A percentile compares a stretch with the other conserved stretches of the same genome.
These are phyloP conservation scores for Eimeria tenella DNA, from an alignment of 169 alveolate genomes.

Conservation along the genomic window DNA sequence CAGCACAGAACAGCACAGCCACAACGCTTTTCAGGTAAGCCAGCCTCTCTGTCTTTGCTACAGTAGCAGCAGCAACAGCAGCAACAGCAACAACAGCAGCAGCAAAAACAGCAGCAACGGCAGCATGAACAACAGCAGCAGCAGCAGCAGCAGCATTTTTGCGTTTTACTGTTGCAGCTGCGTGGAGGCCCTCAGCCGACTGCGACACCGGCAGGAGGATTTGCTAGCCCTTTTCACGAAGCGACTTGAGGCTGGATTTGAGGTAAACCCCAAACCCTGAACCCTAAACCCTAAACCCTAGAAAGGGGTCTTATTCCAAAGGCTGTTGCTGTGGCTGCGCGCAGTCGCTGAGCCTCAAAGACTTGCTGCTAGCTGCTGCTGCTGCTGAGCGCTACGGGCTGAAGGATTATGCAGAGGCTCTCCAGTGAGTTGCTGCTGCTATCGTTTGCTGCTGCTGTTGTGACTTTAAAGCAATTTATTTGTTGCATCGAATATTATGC, in stretches of 20 bases:
- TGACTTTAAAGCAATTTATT: neutral
- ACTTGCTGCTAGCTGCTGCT: conserved; percentile 5
- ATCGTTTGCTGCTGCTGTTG: neutral
- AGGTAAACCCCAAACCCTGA: conserved; percentile 13
- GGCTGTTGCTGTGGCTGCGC: neutral
- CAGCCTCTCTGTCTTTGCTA: neutral
- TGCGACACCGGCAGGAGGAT: neutral
- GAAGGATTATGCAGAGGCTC: neutral
- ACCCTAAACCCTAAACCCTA: conserved; percentile 35
- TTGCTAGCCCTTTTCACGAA: neutral
- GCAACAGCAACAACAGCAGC: conserved; percentile 4
- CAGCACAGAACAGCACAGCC: neutral
- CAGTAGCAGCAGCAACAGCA: neutral
- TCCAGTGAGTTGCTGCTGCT: neutral
- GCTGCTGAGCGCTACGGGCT: conserved; percentile 9
- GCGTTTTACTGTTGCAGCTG: conserved; percentile 4
- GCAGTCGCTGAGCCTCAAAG: neutral
- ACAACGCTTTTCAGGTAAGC: conserved; percentile 9
- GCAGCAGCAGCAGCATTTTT: conserved; percentile 24
- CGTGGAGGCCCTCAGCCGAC: conserved; percentile 1
- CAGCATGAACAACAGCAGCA: neutral
- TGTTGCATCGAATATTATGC: too few species aligned
- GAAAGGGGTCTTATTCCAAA: neutral
- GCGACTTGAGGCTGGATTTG: neutral
- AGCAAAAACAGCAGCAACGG: conserved; percentile 5